A percentile compares a stretch with the other conserved stretches of the same genome.
These are phyloP conservation scores for Stenogyne calaminthoides DNA, from an alignment of 305 asterid species.

Conservation along the genomic window DNA sequence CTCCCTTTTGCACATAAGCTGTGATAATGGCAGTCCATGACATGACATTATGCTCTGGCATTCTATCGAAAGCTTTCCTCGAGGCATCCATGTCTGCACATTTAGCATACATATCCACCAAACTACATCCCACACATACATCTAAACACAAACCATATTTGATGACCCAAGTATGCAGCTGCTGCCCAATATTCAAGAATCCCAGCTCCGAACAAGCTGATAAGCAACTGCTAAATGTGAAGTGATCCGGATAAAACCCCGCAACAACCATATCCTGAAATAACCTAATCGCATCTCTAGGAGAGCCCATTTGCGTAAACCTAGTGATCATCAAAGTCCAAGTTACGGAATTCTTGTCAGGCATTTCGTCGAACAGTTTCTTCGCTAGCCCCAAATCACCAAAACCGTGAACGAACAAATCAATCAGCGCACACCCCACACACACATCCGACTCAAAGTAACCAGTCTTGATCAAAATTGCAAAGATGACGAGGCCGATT, in stretches of 20 bases:
- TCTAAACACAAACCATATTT: slow-evolving; percentile 60
- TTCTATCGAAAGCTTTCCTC: slow-evolving; percentile 70
- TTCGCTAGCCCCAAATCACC: slow-evolving; percentile 60
- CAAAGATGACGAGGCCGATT: slow-evolving; percentile 65
- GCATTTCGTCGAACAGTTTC: slow-evolving; percentile 79
- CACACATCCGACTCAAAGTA: slow-evolving; percentile 75
- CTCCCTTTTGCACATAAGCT: slow-evolving; percentile 68
- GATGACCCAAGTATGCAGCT: slow-evolving; percentile 63
- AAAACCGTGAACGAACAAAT: slow-evolving; percentile 64
- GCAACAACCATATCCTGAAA: slow-evolving; percentile 60
- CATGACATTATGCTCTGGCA: slow-evolving; percentile 82
- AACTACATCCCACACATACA: slow-evolving; percentile 89
- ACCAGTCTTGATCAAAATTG: slow-evolving; percentile 66
- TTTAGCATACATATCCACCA: slow-evolving; percentile 86
- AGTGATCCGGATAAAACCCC: slow-evolving; percentile 65
- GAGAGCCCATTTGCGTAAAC: slow-evolving; percentile 54
- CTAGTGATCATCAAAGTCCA: slow-evolving; percentile 94
- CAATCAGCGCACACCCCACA: slow-evolving; percentile 86
- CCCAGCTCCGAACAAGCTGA: slow-evolving; percentile 82
- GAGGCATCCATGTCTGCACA: slow-evolving; percentile 50
- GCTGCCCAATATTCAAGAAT: slow-evolving; percentile 52
- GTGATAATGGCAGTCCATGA: slow-evolving; percentile 92
- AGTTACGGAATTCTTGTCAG: slow-evolving; percentile 64
- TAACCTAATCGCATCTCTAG: slow-evolving; percentile 45
- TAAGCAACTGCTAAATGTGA: slow-evolving; percentile 72